phyloP scores from a whole-genome alignment of 2,329 filamentous ascomycete species.

The Colletotrichum sp. region DNA sequence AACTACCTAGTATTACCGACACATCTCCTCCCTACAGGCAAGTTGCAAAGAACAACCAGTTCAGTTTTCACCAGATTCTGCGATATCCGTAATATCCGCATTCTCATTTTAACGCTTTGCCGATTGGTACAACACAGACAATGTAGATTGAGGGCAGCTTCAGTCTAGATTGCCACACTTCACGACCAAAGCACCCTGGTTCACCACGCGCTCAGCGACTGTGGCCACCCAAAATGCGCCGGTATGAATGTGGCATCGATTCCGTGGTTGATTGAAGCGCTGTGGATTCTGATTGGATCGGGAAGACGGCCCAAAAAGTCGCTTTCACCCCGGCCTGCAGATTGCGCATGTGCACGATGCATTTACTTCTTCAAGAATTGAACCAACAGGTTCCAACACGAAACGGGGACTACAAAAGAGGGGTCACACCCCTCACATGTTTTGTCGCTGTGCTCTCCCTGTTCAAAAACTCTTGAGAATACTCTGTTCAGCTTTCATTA shows the following conservation, averaged over 20 bases:
- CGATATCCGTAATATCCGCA: too few species aligned
- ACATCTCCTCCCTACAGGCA: too few species aligned
- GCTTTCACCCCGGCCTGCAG: not conserved
- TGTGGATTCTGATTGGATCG: not conserved
- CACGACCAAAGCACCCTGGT: not conserved
- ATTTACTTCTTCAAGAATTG: not conserved
- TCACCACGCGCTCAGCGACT: not conserved
- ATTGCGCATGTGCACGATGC: not conserved
- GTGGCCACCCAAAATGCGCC: not conserved
- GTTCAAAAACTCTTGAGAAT: not conserved
- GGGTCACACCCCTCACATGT: not conserved
- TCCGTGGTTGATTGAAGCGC: not conserved
- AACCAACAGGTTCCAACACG: not conserved
- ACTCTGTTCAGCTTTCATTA: too few species aligned
- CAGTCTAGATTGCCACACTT: too few species aligned
- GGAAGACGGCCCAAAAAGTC: not conserved
- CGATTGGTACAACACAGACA: too few species aligned
- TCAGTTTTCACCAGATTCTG: too few species aligned
- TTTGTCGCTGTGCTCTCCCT: not conserved
- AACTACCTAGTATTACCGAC: too few species aligned
- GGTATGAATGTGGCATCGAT: not conserved
- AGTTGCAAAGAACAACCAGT: too few species aligned
- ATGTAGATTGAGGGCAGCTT: too few species aligned
- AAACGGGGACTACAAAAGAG: not conserved
- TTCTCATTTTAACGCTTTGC: too few species aligned